Evolutionary conservation across 202 grass and related monocot species (phyloP).

Genomic region (Digitaria exilis): DNA sequence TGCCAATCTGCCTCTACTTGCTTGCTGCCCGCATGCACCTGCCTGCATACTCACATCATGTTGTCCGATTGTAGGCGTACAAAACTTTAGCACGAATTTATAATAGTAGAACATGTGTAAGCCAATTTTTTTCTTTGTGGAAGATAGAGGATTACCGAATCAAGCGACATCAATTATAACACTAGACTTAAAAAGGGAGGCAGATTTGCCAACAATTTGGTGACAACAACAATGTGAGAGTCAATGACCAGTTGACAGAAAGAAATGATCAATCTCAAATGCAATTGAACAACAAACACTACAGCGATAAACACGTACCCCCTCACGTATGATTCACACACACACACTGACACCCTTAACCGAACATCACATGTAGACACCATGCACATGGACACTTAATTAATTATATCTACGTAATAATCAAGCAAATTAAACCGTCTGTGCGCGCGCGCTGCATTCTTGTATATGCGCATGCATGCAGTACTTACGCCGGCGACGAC

Average conservation of each 20-base stretch:
- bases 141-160: too few relatives aligned
- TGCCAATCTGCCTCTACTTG: too few relatives aligned
- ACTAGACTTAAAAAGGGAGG: too few relatives aligned
- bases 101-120: too few relatives aligned
- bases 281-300: background rate
- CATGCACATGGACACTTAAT: background rate
- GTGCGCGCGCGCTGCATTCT: background rate
- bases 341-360: too few relatives aligned
- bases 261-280: background rate
- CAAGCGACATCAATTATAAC: too few relatives aligned
- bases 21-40: too few relatives aligned
- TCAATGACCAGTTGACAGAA: conserved; percentile 19
- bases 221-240: background rate
- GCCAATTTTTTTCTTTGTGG: too few relatives aligned
- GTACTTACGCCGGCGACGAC: background rate
- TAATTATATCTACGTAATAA: background rate
- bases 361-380: background rate
- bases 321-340: background rate
- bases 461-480: background rate
- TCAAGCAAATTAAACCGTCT: background rate
- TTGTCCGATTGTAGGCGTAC: too few relatives aligned
- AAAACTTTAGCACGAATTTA: too few relatives aligned
- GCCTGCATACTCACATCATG: too few relatives aligned
- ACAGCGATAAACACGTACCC: background rate
- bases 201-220: background rate